Percentiles rank a stretch among this genome's conserved stretches.
Evolutionary conservation across 73 alveolate species (phyloP).

Genomic region (Stentor coeruleus): DNA sequence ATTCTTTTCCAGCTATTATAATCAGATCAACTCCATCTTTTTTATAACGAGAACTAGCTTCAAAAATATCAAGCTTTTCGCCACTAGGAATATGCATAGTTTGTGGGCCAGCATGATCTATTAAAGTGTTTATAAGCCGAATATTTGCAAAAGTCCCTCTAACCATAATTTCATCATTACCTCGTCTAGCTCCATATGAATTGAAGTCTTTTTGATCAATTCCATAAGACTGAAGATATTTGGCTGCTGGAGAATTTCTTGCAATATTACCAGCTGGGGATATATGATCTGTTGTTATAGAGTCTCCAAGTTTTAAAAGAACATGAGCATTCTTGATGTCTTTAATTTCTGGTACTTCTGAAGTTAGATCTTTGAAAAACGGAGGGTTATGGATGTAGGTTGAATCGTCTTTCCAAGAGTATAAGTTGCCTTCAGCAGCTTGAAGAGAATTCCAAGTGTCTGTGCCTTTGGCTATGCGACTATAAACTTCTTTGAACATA

Average conservation of each 20-base stretch:
- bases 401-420: conserved; percentile 72
- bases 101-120: conserved; percentile 72
- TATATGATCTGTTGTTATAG: conserved; percentile 91
- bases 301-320: conserved; percentile 77
- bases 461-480: conserved; percentile 75
- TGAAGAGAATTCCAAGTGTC: conserved; percentile 82
- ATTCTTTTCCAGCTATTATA: conserved; percentile 87
- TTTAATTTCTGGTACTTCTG: conserved; percentile 41
- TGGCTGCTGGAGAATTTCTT: conserved; percentile 82
- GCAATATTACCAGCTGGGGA: conserved; percentile 93
- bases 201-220: conserved; percentile 76
- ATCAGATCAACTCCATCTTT: conserved; percentile 62
- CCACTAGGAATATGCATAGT: conserved; percentile 78
- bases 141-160: conserved; percentile 93
- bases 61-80: conserved; percentile 71
- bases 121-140: conserved; percentile 79
- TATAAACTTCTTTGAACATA: conserved; percentile 78
- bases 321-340: conserved; percentile 61
- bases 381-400: conserved; percentile 92
- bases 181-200: conserved; percentile 90
- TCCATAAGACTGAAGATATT: conserved; percentile 65
- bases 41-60: conserved; percentile 70
- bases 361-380: conserved; percentile 67
- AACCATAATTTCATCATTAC: conserved; percentile 92
- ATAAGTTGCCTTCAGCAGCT: conserved; percentile 68